phyloP scores from a whole-genome alignment of 768 basidiomycete species.

The Mycena rosella region DNA sequence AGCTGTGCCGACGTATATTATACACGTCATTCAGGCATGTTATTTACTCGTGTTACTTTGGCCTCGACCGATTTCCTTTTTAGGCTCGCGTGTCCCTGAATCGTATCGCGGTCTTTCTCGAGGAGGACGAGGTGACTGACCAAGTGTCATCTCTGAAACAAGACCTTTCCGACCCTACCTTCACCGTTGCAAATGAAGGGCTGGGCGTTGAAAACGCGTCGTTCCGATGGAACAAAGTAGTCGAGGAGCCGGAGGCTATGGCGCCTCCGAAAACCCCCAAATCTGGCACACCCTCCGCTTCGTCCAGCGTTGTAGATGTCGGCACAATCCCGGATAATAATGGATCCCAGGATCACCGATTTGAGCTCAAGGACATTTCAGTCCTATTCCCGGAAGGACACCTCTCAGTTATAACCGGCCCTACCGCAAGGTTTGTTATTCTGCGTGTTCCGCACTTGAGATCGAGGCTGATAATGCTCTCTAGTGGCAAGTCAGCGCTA shows the following conservation, averaged over 20 bases:
- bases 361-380: conserved; percentile 76
- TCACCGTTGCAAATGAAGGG: conserved; percentile 39
- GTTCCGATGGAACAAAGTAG: conserved; percentile 74
- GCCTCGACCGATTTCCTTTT: background rate
- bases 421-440: conserved; percentile 64
- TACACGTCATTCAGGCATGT: conserved; percentile 75
- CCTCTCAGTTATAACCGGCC: conserved; percentile 80
- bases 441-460: no score
- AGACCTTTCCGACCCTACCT: conserved; percentile 48
- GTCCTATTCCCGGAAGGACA: conserved; percentile 80
- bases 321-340: background rate
- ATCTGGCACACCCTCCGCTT: background rate
- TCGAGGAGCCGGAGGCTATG: conserved; percentile 36
- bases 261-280: background rate
- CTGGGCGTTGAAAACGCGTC: conserved; percentile 71
- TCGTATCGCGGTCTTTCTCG: conserved; percentile 77
- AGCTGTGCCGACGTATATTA: conserved; percentile 81
- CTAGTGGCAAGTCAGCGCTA: conserved; percentile 83
- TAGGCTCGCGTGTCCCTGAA: conserved; percentile 74
- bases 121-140: conserved; percentile 77
- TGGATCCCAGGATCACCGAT: conserved; percentile 56
- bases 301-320: background rate
- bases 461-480: background rate
- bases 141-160: conserved; percentile 75
- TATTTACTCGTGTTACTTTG: background rate